Evolutionary conservation across 1,284 basidiomycete genomes (phyloP), one percentile per base, ranked within the genome.

Genomic region (Ganoderma multipileum): DNA sequence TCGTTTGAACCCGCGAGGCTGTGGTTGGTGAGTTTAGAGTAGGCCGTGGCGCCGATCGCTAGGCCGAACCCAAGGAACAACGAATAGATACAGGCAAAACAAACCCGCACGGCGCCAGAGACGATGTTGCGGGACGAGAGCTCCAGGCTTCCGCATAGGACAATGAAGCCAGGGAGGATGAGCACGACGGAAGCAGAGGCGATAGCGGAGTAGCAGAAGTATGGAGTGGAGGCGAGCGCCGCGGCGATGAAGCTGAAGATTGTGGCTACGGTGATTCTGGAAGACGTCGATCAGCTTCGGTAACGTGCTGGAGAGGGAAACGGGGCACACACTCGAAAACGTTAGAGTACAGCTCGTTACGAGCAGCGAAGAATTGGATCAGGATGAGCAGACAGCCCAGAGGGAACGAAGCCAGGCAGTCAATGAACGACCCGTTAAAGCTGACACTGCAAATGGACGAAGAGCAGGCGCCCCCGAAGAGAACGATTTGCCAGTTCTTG

Each of bases 151-250:
- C 94, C 95, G 70, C 85, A 90, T 12, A 95, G 83, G 18, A 95
- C 92, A 73, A 95, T 92, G 77, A 93, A 95, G 58, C 91, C 94
- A 16, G 94, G 96, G 5, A 97, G 85, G 74, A 97, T 97, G 63
- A 96, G 85, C 4, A 97, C 95, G 68, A 97, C 91, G 3, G 94
- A 92, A 20, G 89, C 88, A 3, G 94, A 95, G 0, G 94, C 93
- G 66, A 97, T 84, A 1, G 95, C 92, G 2, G 95, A 91, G 77
- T 95, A 97, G 81, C 96, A 97, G 71, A 97, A 92, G 64, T 86
- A 83, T 28, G 84, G 80, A 0, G 90, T 89, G n/a, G 89, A 86
- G 1, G 92, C 91, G 58, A 96, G 81, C 1, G 89, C 92, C 28
- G 93, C 94, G 6, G 95, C 86, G 59, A 96, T 75, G 80, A 97